A percentile compares a stretch with the other conserved stretches of the same genome.
These are phyloP conservation scores for Brassica rapa DNA, from an alignment of 345 rosid species.

Conservation along the genomic window DNA sequence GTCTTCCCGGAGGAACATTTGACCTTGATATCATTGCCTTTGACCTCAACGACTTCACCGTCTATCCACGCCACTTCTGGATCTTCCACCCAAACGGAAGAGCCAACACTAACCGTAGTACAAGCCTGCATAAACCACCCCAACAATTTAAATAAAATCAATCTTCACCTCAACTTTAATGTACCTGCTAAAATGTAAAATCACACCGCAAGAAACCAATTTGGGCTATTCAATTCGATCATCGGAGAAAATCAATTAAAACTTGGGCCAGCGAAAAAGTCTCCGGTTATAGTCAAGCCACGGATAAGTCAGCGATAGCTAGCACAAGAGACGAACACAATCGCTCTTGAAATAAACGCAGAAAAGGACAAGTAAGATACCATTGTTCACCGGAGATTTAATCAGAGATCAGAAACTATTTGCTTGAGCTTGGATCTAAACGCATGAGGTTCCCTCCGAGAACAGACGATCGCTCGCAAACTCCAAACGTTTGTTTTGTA, in stretches of 20 bases:
- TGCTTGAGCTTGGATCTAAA: constrained; percentile 49
- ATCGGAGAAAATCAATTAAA: background rate
- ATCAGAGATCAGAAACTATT: constrained; percentile 27
- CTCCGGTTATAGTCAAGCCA: background rate
- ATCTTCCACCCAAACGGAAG: constrained; percentile 93
- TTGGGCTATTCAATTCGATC: background rate
- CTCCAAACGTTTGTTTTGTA: constrained; percentile 17
- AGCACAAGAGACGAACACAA: constrained; percentile 17
- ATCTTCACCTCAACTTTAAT: background rate
- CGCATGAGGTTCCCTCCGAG: constrained; percentile 29
- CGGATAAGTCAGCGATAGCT: constrained; percentile 4
- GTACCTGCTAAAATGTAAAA: background rate
- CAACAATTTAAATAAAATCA: background rate
- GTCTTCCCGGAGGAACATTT: constrained; percentile 83
- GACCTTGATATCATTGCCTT: constrained; percentile 71
- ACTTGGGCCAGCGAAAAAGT: background rate
- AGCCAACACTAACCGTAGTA: constrained; percentile 60
- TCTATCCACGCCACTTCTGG: constrained; percentile 85
- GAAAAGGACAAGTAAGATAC: background rate
- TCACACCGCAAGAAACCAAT: background rate
- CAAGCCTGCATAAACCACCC: constrained; percentile 36
- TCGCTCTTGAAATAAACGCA: background rate
- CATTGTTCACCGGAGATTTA: constrained; percentile 28
- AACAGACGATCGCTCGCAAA: constrained; percentile 39
- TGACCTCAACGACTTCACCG: constrained; percentile 76